Evolutionary conservation across 768 basidiomycete genomes (phyloP).

Genomic region (Clavulina sp.): DNA sequence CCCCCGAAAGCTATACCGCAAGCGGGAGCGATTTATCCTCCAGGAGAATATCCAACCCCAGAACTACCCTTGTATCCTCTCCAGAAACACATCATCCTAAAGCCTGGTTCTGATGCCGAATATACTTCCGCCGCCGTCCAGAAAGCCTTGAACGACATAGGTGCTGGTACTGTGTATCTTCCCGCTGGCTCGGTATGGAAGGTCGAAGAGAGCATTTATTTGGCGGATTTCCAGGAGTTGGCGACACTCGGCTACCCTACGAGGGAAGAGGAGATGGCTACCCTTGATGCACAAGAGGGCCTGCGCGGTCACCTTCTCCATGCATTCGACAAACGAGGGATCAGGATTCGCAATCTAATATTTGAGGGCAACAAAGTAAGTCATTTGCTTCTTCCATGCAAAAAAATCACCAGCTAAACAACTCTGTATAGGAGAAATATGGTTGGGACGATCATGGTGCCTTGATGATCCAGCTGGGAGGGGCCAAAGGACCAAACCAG

Average conservation of each 20-base stretch:
- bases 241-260: conserved; percentile 14
- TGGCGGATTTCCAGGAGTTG: conserved; percentile 13
- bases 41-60: conserved; percentile 10
- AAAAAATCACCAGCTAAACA: too few species aligned
- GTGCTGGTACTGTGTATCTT: conserved; percentile 14
- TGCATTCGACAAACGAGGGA: conserved; percentile 10
- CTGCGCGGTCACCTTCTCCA: conserved; percentile 9
- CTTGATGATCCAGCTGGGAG: conserved; percentile 14
- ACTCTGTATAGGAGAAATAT: too few species aligned
- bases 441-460: conserved; percentile 12
- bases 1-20: background rate
- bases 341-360: conserved; percentile 12
- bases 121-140: conserved; percentile 11
- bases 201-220: conserved; percentile 8
- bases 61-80: conserved; percentile 9
- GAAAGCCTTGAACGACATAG: conserved; percentile 13
- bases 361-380: conserved; percentile 14
- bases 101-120: background rate
- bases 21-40: conserved; percentile 7
- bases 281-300: conserved; percentile 12
- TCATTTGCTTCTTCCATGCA: too few species aligned
- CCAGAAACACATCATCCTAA: background rate
- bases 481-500: conserved; percentile 10
- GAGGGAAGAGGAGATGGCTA: conserved; percentile 12
- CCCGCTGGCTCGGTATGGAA: conserved; percentile 11